phyloP scores from a whole-genome alignment of 805 yeast species.

The Sugiyamaella boreocaroliniensis region DNA sequence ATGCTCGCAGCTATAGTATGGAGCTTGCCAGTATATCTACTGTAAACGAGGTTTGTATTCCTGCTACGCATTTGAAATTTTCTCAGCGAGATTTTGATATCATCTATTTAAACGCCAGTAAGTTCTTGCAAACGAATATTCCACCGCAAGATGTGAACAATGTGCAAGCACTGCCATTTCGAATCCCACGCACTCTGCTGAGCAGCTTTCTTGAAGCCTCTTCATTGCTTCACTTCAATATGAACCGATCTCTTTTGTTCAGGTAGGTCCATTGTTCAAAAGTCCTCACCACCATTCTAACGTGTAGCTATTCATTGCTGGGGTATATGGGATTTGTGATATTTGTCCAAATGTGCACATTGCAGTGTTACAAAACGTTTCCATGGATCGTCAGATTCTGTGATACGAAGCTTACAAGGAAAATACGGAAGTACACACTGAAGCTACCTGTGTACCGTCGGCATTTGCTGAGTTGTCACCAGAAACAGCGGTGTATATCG shows the following conservation, averaged over 20 bases:
- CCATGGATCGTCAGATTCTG: background rate
- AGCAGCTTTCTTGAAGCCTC: slow-evolving; percentile 1
- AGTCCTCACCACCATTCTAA: no score
- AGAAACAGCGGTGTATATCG: no score
- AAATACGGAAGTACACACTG: background rate
- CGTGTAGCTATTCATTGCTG: background rate
- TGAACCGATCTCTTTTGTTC: background rate
- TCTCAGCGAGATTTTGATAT: slow-evolving; percentile 8
- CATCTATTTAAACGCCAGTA: slow-evolving; percentile 7
- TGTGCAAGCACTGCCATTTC: slow-evolving; percentile 5
- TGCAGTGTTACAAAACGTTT: background rate
- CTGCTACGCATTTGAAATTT: background rate
- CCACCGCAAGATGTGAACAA: background rate
- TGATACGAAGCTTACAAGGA: background rate
- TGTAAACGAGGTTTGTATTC: slow-evolving; percentile 5
- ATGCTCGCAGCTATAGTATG: slow-evolving; percentile 1
- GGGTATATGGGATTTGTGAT: background rate
- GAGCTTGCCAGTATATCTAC: slow-evolving; percentile 1
- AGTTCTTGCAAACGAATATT: background rate
- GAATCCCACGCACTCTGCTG: slow-evolving; percentile 1
- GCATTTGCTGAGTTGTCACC: background rate
- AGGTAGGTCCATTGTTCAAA: no score
- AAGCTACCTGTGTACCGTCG: background rate
- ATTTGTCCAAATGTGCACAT: background rate
- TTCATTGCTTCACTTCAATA: background rate